Percentiles rank a stretch among this genome's conserved stretches.
Evolutionary conservation across 2,329 filamentous ascomycete species (phyloP).

Genomic region (Stachybotrys echinatus): DNA sequence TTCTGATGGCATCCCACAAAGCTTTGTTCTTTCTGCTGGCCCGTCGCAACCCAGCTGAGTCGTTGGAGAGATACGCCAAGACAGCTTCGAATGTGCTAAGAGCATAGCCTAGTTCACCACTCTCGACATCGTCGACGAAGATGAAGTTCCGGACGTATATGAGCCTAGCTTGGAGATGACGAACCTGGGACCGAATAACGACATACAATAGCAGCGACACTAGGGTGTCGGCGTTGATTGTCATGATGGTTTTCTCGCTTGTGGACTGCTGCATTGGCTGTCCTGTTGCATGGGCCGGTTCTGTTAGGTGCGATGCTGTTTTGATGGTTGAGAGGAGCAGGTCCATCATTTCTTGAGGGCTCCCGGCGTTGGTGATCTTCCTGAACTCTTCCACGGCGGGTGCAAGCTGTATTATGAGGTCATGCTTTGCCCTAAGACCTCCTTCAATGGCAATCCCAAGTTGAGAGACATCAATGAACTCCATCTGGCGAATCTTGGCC

Average conservation of each 20-base stretch:
- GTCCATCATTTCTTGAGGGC: slow-evolving; percentile 85
- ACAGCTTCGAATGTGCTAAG: slow-evolving; percentile 95
- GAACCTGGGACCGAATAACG: slow-evolving; percentile 83
- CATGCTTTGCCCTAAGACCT: slow-evolving; percentile 71
- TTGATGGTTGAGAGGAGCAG: slow-evolving; percentile 77
- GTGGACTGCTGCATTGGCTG: slow-evolving; percentile 21
- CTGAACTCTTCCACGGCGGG: slow-evolving; percentile 84
- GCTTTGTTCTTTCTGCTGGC: slow-evolving; percentile 82
- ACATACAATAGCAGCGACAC: slow-evolving; percentile 89
- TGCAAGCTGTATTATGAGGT: slow-evolving; percentile 70
- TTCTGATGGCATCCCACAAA: slow-evolving; percentile 79
- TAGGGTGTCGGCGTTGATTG: slow-evolving; percentile 79
- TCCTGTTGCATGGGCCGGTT: slow-evolving; percentile 36
- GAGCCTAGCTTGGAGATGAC: slow-evolving; percentile 80
- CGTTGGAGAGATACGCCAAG: slow-evolving; percentile 76
- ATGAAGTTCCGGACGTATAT: slow-evolving; percentile 97
- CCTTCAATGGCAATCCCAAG: slow-evolving; percentile 83
- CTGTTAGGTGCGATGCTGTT: slow-evolving; percentile 65
- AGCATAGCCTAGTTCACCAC: slow-evolving; percentile 91
- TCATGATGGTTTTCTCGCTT: slow-evolving; percentile 51
- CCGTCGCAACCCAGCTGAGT: slow-evolving; percentile 74
- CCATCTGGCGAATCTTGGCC: slow-evolving; percentile 86
- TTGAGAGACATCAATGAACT: slow-evolving; percentile 89
- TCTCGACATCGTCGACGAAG: slow-evolving; percentile 96
- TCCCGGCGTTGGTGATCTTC: slow-evolving; percentile 71